Conservation (phyloP, 1,139 yeast species). For the Kodamaea derodonti region DNA sequence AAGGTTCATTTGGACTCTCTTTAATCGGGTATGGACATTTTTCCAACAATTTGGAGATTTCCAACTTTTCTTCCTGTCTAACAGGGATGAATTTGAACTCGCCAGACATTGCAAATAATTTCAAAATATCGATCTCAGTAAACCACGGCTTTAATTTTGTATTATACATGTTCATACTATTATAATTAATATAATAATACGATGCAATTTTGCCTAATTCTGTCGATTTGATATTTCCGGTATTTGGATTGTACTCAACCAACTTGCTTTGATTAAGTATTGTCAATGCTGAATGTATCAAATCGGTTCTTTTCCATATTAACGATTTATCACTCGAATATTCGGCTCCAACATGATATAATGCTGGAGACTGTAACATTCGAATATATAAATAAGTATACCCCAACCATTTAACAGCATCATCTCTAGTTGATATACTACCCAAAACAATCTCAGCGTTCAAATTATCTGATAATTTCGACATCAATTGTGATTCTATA, state of each 20-base stretch:
- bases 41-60: constrained; percentile 64
- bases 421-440: constrained; percentile 53
- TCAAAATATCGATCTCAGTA: constrained; percentile 68
- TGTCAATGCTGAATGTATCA: constrained; percentile 73
- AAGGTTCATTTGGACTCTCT: constrained; percentile 66
- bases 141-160: constrained; percentile 60
- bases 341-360: constrained; percentile 74
- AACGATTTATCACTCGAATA: constrained; percentile 51
- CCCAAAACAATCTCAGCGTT: constrained; percentile 90
- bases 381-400: constrained; percentile 78
- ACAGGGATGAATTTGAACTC: constrained; percentile 85
- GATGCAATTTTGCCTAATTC: constrained; percentile 86
- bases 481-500: constrained; percentile 82
- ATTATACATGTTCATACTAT: constrained; percentile 65
- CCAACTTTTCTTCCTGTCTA: constrained; percentile 82
- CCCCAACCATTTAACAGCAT: constrained; percentile 76
- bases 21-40: constrained; percentile 83
- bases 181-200: constrained; percentile 74
- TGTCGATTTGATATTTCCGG: constrained; percentile 52
- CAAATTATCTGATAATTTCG: constrained; percentile 64
- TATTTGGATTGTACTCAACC: constrained; percentile 50
- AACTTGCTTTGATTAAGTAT: constrained; percentile 53
- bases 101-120: constrained; percentile 74
- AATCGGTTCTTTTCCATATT: constrained; percentile 54
- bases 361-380: constrained; percentile 68